Evolutionary conservation across 2,329 filamentous ascomycete species (phyloP).

Genomic region (Trichophyton mentagrophytes): DNA sequence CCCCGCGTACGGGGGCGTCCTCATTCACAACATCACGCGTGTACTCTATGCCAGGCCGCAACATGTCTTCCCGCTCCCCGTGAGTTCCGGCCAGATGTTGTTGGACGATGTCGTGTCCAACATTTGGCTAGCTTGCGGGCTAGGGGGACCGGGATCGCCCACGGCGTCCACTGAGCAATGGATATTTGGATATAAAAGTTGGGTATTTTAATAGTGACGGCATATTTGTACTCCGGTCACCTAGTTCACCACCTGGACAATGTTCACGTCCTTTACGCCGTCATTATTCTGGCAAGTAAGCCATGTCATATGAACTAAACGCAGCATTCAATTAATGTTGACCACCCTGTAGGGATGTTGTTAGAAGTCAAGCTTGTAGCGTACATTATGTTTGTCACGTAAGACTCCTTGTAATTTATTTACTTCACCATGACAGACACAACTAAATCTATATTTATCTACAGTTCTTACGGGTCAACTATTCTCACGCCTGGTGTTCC

Average conservation of each 20-base stretch:
- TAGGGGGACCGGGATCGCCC: too few relatives aligned
- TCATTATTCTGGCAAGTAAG: background rate
- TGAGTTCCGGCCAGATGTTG: too few relatives aligned
- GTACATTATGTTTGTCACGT: conserved; percentile 39
- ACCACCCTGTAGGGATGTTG: background rate
- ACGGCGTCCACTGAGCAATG: too few relatives aligned
- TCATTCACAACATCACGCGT: background rate
- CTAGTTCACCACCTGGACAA: background rate
- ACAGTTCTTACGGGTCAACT: conserved; percentile 27
- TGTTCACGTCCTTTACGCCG: background rate
- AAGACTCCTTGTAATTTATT: conserved; percentile 20
- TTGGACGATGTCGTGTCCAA: background rate
- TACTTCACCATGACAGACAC: conserved; percentile 9
- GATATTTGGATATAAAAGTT: too few relatives aligned
- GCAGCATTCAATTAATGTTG: background rate
- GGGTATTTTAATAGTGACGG: too few relatives aligned
- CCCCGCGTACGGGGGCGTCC: too few relatives aligned
- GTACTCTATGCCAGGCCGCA: background rate
- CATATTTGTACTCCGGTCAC: too few relatives aligned
- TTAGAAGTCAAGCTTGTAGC: conserved; percentile 3
- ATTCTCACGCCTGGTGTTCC: conserved; percentile 34
- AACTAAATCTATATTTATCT: background rate
- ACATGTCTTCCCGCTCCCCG: background rate
- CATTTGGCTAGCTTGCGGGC: too few relatives aligned
- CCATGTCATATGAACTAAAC: background rate